Percentiles rank a stretch among this genome's conserved stretches.
phyloP scores from a whole-genome alignment of 495 filamentous ascomycete genomes.

The Amphirosellinia nigrospora region DNA sequence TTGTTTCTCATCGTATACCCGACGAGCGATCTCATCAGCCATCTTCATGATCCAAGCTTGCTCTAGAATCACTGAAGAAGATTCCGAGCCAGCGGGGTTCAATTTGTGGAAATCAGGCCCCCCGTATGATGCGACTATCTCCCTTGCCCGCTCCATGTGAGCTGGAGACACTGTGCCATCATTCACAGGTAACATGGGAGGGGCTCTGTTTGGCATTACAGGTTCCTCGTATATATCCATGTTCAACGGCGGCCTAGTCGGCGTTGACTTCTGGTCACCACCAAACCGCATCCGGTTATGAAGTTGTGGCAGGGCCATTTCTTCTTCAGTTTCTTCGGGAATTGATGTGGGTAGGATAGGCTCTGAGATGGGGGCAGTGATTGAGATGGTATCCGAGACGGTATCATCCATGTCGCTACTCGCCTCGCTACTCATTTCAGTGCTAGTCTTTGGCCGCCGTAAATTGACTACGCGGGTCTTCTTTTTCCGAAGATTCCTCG shows the following conservation, averaged over 20 bases:
- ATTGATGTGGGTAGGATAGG: conserved; percentile 49
- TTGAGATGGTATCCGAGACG: conserved; percentile 45
- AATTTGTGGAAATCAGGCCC: conserved; percentile 42
- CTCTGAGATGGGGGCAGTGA: conserved; percentile 56
- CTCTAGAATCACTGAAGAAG: conserved; percentile 69
- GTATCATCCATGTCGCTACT: conserved; percentile 38
- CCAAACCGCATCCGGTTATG: conserved; percentile 52
- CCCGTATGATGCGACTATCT: conserved; percentile 39
- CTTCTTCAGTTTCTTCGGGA: conserved; percentile 63
- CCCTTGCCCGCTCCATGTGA: conserved; percentile 41
- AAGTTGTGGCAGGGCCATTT: conserved; percentile 52
- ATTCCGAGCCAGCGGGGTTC: conserved; percentile 44
- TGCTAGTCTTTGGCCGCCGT: conserved; percentile 66
- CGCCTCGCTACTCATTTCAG: conserved; percentile 57
- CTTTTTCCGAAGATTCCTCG: conserved; percentile 74
- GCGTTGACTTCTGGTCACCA: conserved; percentile 30
- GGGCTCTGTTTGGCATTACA: conserved; percentile 24
- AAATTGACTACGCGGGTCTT: conserved; percentile 96
- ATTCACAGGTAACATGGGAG: conserved; percentile 22
- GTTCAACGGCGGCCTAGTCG: conserved; percentile 39
- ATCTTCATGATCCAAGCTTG: conserved; percentile 91
- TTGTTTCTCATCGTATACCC: conserved; percentile 72
- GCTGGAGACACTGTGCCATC: conserved; percentile 30
- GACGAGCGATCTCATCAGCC: conserved; percentile 85
- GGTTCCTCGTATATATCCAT: conserved; percentile 34